Base-by-base conservation (phyloP, 2,329 filamentous ascomycete genomes). In the Phialophora expanda region DNA sequence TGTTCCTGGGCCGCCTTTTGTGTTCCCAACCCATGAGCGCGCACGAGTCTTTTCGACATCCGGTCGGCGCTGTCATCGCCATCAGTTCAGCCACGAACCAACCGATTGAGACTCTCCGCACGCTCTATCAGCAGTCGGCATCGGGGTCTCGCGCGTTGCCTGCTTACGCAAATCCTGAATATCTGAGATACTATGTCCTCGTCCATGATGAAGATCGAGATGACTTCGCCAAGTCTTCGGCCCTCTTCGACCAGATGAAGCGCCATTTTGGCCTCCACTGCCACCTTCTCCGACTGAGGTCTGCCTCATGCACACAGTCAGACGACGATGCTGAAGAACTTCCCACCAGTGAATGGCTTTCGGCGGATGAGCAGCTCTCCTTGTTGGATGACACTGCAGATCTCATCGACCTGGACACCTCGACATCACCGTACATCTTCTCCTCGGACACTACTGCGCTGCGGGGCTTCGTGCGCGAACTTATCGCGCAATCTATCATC, bases 221-320 rank as follows among this genome's bases (percentile, higher is more conserved):
- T 74, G 93, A 99, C 75, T 96, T 98, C 67, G 87, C 87, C 44
- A 90, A 93, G 78, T 96, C 93, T 12, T 94, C 94, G 77, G 87
- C 88, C 20, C 83, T 98, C 30, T 99, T 97, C 77, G 95, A 99
- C 73, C 92, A 97, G 77, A 99, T 99, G 96, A 99, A 98, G 79
- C 88, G 95, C n/a, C 92, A 97, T 78, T 92, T 99, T 70, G 95
- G 95, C 1, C 82, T 98, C 56, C 93, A 99, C 78, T 99, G 95
- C 75, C 95, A 99, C 78, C 83, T 99, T 11, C 83, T 99, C 38
- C 85, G 96, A 69, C 81, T 99, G 58, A 87, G 94, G 72, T 96
- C 92, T 73, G 90, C 88, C 44, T 90, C 93, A 75, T 94, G 92
- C 76, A 89, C 92, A 41, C 88, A 93, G 69, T 93, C 92, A 0